Conservation (phyloP, 352 stramenopile genomes). For the Aphanomyces stellatus region DNA sequence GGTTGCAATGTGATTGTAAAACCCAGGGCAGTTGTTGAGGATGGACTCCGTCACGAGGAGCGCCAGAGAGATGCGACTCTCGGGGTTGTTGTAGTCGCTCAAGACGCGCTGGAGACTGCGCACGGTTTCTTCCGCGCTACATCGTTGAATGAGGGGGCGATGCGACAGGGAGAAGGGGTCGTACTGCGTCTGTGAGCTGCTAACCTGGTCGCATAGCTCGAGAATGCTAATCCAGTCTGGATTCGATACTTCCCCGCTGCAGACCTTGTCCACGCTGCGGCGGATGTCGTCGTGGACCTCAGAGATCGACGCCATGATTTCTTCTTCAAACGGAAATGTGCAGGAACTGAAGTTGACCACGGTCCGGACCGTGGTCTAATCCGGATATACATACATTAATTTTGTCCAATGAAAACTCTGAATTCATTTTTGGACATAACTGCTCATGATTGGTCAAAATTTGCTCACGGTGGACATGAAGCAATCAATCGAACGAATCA, state of each 20-base stretch:
- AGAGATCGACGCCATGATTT: neutral
- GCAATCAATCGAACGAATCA: too few relatives aligned
- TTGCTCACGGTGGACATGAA: too few relatives aligned
- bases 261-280: neutral
- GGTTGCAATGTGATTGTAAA: conserved; percentile 49
- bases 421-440: too few relatives aligned
- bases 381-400: too few relatives aligned
- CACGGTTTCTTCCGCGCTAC: conserved; percentile 1
- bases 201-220: conserved; percentile 11
- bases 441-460: too few relatives aligned
- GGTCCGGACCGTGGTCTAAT: too few relatives aligned
- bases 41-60: conserved; percentile 61
- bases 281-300: conserved; percentile 1
- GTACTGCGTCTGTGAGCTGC: neutral
- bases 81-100: neutral
- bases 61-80: conserved; percentile 34
- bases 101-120: neutral
- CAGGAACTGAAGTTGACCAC: too few relatives aligned
- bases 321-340: neutral
- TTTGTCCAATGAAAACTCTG: too few relatives aligned
- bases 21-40: conserved; percentile 66
- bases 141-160: neutral
- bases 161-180: neutral
- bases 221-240: conserved; percentile 17
- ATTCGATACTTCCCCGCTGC: conserved; percentile 6